phyloP scores from a whole-genome alignment of 179 eudicot genomes.

The Vitellaria paradoxa region DNA sequence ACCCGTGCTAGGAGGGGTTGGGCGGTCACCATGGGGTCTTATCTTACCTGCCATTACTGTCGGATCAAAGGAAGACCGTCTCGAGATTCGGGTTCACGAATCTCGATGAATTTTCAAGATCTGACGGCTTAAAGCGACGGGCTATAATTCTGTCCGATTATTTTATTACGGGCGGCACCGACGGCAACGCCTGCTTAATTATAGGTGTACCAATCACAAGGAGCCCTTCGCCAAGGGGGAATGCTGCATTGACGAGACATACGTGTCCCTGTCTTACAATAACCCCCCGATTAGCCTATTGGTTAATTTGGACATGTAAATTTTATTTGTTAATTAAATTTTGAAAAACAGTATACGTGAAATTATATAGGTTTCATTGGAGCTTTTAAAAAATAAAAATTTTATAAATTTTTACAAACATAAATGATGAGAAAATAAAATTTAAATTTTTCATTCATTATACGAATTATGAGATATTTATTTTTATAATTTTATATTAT shows the following conservation, averaged over 20 bases:
- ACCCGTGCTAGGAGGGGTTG: background rate
- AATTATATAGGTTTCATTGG: too few species aligned
- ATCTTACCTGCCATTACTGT: background rate
- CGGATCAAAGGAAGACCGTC: background rate
- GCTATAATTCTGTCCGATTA: background rate
- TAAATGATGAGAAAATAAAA: too few species aligned
- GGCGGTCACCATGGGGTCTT: background rate
- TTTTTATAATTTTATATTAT: too few species aligned
- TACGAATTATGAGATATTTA: too few species aligned
- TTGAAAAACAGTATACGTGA: too few species aligned
- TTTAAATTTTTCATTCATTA: too few species aligned
- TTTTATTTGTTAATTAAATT: too few species aligned
- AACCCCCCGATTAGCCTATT: too few species aligned
- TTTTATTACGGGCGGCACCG: constrained; percentile 16
- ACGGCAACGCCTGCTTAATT: constrained; percentile 11
- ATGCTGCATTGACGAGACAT: constrained; percentile 6
- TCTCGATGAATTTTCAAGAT: background rate
- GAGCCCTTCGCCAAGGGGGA: background rate
- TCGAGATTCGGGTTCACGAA: constrained; percentile 1
- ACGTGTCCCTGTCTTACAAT: background rate
- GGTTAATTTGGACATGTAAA: too few species aligned
- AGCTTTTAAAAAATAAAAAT: too few species aligned
- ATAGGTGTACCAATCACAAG: constrained; percentile 2
- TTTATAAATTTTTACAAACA: too few species aligned
- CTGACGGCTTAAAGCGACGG: constrained; percentile 3